Conservation (phyloP, 257 asterid genomes). For the Echium plantagineum region DNA sequence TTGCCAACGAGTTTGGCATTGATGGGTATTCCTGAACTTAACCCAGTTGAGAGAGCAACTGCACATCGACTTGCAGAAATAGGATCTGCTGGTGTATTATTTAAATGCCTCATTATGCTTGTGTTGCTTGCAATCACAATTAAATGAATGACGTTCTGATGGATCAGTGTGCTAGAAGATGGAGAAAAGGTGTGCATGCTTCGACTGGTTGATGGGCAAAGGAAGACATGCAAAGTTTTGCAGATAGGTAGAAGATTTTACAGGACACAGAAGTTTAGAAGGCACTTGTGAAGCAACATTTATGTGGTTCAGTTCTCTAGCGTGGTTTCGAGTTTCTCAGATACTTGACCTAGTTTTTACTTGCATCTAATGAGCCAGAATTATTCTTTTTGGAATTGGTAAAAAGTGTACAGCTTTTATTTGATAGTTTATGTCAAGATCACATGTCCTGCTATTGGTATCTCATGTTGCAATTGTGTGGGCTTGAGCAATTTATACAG, state of each 20-base stretch:
- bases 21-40: constrained; percentile 43
- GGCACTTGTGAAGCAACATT: constrained; percentile 4
- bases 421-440: constrained; percentile 10
- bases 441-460: constrained; percentile 3
- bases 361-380: constrained; percentile 20
- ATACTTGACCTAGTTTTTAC: constrained; percentile 13
- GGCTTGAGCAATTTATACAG: not conserved
- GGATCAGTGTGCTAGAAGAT: constrained; percentile 13
- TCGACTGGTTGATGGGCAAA: constrained; percentile 33
- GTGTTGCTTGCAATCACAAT: constrained; percentile 12
- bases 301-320: constrained; percentile 3
- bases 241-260: constrained; percentile 29
- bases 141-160: not conserved
- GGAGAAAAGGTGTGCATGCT: constrained; percentile 22
- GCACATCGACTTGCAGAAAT: constrained; percentile 10
- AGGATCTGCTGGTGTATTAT: constrained; percentile 13
- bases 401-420: constrained; percentile 18
- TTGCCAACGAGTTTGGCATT: constrained; percentile 61
- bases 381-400: constrained; percentile 8
- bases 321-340: constrained; percentile 14
- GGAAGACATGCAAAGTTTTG: constrained; percentile 36
- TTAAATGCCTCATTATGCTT: constrained; percentile 7
- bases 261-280: constrained; percentile 11
- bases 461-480: not conserved
- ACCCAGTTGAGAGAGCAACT: constrained; percentile 9